A percentile compares a stretch with the other conserved stretches of the same genome.
Conservation (phyloP, 2,329 filamentous ascomycete species). For the Talaromyces albobiverticillius region DNA sequence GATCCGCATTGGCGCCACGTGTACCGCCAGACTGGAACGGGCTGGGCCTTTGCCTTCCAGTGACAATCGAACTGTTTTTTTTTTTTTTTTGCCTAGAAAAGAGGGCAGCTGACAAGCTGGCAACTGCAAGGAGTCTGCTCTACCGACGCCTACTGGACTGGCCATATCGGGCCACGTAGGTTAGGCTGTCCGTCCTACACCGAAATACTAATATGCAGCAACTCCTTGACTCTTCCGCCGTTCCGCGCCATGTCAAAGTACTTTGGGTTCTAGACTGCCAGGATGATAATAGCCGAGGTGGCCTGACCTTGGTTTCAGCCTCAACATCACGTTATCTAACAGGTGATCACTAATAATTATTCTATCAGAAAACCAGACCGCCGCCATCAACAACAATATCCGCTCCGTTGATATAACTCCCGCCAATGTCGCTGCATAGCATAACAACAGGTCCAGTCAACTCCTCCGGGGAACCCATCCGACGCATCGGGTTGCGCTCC, state of each 20-base stretch:
- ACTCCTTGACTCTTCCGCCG: background rate
- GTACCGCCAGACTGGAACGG: background rate
- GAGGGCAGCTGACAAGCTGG: background rate
- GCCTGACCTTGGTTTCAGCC: background rate
- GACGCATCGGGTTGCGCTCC: slow-evolving; percentile 58
- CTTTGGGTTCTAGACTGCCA: background rate
- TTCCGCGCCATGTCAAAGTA: background rate
- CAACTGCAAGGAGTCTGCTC: background rate
- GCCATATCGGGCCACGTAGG: background rate
- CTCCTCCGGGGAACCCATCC: slow-evolving; percentile 65
- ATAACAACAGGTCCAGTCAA: slow-evolving; percentile 61
- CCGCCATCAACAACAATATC: slow-evolving; percentile 62
- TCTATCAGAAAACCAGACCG: slow-evolving; percentile 15
- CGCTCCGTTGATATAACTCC: slow-evolving; percentile 66
- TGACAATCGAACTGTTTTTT: background rate
- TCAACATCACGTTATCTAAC: background rate
- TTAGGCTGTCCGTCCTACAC: background rate
- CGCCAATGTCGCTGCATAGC: slow-evolving; percentile 56
- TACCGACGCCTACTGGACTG: background rate
- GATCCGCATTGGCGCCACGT: slow-evolving; percentile 11
- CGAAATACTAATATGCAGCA: background rate
- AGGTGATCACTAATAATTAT: background rate
- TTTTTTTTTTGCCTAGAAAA: background rate
- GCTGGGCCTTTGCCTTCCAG: background rate
- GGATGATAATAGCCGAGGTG: background rate